Evolutionary conservation across 2,329 filamentous ascomycete genomes (phyloP).

Genomic region (Colletotrichum tamarilloi): DNA sequence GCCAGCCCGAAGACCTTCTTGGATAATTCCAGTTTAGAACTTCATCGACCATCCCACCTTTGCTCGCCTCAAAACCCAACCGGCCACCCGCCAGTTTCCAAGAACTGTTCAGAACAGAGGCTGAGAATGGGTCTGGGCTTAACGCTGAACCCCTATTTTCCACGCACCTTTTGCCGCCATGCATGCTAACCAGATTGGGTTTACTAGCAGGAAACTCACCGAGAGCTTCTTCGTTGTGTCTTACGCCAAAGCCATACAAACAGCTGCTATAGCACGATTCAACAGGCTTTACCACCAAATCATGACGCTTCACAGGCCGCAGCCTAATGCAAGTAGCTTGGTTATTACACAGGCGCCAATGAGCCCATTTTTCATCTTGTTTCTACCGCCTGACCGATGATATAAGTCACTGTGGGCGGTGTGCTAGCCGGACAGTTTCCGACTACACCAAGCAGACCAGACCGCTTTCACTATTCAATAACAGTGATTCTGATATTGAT

Average conservation of each 20-base stretch:
- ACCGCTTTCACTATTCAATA: background rate
- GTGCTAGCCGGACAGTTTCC: background rate
- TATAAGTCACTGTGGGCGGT: background rate
- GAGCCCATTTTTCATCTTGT: background rate
- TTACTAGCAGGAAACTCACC: background rate
- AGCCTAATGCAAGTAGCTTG: background rate
- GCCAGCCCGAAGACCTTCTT: background rate
- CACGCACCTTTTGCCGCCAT: background rate
- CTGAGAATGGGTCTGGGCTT: background rate
- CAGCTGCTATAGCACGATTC: background rate
- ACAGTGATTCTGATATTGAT: background rate
- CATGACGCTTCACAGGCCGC: background rate
- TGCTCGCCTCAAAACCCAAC: background rate
- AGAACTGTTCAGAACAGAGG: conserved; percentile 1
- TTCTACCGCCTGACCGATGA: background rate
- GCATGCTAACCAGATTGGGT: conserved; percentile 17
- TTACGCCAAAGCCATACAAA: background rate
- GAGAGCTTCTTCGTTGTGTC: conserved; percentile 7
- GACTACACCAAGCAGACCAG: background rate
- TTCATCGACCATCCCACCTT: conserved; percentile 12
- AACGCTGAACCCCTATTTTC: conserved; percentile 8
- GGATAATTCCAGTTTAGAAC: conserved; percentile 21
- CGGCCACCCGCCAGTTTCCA: background rate
- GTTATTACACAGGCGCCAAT: background rate
- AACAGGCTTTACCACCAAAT: background rate